Evolutionary conservation across 805 yeast genomes (phyloP).

Genomic region (Candida ficus): DNA sequence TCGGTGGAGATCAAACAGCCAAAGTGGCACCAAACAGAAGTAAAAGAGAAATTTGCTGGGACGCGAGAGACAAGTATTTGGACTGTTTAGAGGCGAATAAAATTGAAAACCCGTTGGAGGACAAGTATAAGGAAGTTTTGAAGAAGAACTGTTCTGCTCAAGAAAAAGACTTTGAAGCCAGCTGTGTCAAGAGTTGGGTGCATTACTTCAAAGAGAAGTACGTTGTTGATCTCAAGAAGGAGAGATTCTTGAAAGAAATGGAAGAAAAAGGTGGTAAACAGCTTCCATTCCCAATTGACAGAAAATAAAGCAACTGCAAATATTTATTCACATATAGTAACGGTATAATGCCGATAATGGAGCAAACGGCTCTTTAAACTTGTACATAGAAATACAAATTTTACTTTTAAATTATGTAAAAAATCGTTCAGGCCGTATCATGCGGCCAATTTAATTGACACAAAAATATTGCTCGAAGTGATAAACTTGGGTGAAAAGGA

Average conservation of each 20-base stretch:
- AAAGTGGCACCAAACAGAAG: conserved; percentile 54
- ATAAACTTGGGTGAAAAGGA: too few relatives aligned
- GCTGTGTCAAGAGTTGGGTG: conserved; percentile 86
- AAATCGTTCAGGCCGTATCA: too few relatives aligned
- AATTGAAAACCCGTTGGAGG: conserved; percentile 66
- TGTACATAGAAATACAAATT: too few relatives aligned
- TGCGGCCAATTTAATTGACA: too few relatives aligned
- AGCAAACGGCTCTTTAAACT: too few relatives aligned
- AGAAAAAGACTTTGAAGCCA: conserved; percentile 56
- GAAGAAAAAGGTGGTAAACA: conserved; percentile 55
- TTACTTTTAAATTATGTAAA: too few relatives aligned
- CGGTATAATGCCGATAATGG: too few relatives aligned
- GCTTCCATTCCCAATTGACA: conserved; percentile 23
- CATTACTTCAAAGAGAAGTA: conserved; percentile 88
- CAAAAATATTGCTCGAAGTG: too few relatives aligned
- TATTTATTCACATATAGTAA: too few relatives aligned
- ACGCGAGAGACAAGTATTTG: conserved; percentile 73
- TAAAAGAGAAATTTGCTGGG: conserved; percentile 83
- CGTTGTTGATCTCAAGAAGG: conserved; percentile 67
- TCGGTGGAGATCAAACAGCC: conserved; percentile 22
- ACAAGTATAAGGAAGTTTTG: conserved; percentile 40
- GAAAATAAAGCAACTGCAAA: conserved; percentile 9
- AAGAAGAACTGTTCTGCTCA: conserved; percentile 51
- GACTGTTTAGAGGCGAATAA: conserved; percentile 64
- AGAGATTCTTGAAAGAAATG: conserved; percentile 60